Evolutionary conservation across 306 rosid genomes (phyloP), one percentile per base, ranked within the genome.

Genomic region (Ochetophila trinervis): DNA sequence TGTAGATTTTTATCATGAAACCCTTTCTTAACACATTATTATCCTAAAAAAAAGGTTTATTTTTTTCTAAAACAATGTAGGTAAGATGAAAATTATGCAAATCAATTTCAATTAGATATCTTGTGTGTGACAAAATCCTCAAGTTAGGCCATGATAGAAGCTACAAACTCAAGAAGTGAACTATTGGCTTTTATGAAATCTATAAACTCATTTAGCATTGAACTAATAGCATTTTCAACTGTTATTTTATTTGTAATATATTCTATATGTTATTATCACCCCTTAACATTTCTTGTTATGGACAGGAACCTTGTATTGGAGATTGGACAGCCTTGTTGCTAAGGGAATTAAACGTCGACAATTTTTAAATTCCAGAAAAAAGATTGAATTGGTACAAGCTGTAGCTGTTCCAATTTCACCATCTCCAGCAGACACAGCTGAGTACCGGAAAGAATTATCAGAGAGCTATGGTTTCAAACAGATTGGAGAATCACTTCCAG

Each of bases 401-500:
- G 87, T 90, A 61, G 90, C 96, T 13, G 47, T 83, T 81, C 97
- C 99, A 15, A 79, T 78, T 30, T 82, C 85, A 54, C 77, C 93
- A 30, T 53, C 80, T 80, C 66, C 85, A 13, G 67, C 78, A 21
- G 97, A 80, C 45, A 74, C 68, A 73, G 80, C 60, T 0, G 96
- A 87, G 76, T 73, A 79, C 64, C 81, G 97, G 75, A 70, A 93
- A 66, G 75, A 84, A 60, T 80, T 87, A 59, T 80, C 88, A 18
- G 95, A 90, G 71, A 82, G 78, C 63, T 93, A 93, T 44, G 99
- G 97, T 68, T 93, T 93, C 60, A 76, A 36, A 71, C 78, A 84
- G 73, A 84, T 93, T 67, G 99, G 96, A 66, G 94, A 87, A 50
- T 87, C 86, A 4, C 87, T 93, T 70, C 96, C 99, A 8, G 87